Percentiles rank a stretch among this genome's conserved stretches.
Conservation (phyloP, 768 basidiomycete genomes). For the Fibroporia radiculosa region DNA sequence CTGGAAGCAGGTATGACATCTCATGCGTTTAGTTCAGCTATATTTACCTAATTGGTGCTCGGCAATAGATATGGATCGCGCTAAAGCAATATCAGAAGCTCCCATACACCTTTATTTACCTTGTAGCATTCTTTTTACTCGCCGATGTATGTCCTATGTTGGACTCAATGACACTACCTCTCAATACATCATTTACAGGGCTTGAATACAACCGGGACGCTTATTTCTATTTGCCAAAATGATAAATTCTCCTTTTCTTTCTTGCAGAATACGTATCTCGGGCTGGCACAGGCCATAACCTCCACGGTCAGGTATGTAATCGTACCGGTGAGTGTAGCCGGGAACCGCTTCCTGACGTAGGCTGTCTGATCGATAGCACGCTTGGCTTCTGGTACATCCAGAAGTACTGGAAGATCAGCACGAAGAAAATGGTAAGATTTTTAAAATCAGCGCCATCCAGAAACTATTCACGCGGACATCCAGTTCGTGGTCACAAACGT, state of each 20-base stretch:
- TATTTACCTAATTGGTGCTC: not conserved
- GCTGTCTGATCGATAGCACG: too few relatives aligned
- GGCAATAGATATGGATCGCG: constrained; percentile 65
- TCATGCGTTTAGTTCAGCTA: not conserved
- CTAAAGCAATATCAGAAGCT: constrained; percentile 68
- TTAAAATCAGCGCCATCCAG: not conserved
- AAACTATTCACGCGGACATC: not conserved
- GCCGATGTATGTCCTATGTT: constrained; percentile 48
- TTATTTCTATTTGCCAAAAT: constrained; percentile 73
- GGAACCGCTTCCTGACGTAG: too few relatives aligned
- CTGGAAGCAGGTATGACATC: constrained; percentile 63
- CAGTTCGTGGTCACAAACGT: constrained; percentile 75
- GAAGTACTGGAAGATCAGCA: constrained; percentile 66
- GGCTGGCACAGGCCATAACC: constrained; percentile 66
- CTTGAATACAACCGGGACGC: constrained; percentile 70
- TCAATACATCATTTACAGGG: constrained; percentile 37
- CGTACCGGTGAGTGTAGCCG: too few relatives aligned
- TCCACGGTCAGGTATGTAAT: constrained; percentile 39
- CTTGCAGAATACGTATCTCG: constrained; percentile 72
- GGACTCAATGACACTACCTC: not conserved
- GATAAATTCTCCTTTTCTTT: constrained; percentile 78
- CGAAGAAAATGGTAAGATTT: constrained; percentile 65
- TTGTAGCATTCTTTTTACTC: constrained; percentile 71
- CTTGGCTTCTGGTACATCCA: constrained; percentile 83
- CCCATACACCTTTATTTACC: constrained; percentile 77